phyloP scores from a whole-genome alignment of 2,329 filamentous ascomycete genomes.

The Exserohilum turcica region DNA sequence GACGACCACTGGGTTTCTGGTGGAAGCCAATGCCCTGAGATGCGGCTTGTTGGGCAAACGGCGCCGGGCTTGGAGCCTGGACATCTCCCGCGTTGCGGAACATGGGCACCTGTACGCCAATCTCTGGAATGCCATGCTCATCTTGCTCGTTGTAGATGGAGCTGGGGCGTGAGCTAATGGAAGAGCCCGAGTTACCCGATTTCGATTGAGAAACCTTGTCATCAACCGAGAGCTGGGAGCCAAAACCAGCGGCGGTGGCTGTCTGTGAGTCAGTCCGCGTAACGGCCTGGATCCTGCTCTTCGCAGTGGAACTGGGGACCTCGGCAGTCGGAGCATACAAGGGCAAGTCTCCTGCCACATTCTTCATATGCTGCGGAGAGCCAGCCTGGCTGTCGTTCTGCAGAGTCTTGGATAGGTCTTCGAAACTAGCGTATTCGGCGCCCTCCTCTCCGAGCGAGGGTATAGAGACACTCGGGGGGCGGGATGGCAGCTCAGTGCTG shows the following conservation, averaged over 20 bases:
- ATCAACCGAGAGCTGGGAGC: slow-evolving; percentile 59
- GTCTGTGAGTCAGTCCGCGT: slow-evolving; percentile 90
- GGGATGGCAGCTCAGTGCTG: slow-evolving; percentile 54
- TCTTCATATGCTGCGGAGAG: slow-evolving; percentile 74
- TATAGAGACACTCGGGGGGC: slow-evolving; percentile 77
- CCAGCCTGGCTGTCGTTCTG: slow-evolving; percentile 36
- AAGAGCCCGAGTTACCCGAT: slow-evolving; percentile 41
- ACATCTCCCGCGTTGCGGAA: slow-evolving; percentile 91
- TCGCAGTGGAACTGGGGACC: slow-evolving; percentile 78
- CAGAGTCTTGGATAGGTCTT: slow-evolving; percentile 46
- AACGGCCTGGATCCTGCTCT: slow-evolving; percentile 79
- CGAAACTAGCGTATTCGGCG: slow-evolving; percentile 76
- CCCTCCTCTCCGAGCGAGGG: slow-evolving; percentile 90
- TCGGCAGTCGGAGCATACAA: slow-evolving; percentile 89
- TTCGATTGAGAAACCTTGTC: slow-evolving; percentile 34
- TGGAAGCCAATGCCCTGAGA: slow-evolving; percentile 58
- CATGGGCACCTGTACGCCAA: slow-evolving; percentile 92
- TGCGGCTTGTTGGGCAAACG: slow-evolving; percentile 51
- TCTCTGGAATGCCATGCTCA: slow-evolving; percentile 88
- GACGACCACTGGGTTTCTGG: slow-evolving; percentile 60
- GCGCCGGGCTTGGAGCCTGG: slow-evolving; percentile 86
- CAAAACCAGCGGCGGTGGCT: slow-evolving; percentile 83
- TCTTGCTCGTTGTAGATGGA: slow-evolving; percentile 65
- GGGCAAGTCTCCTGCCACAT: slow-evolving; percentile 78
- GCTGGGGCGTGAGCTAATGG: slow-evolving; percentile 54